Percentiles rank a stretch among this genome's conserved stretches.
Evolutionary conservation across 148 eudicot genomes (phyloP).

Genomic region (Rheum nobile): DNA sequence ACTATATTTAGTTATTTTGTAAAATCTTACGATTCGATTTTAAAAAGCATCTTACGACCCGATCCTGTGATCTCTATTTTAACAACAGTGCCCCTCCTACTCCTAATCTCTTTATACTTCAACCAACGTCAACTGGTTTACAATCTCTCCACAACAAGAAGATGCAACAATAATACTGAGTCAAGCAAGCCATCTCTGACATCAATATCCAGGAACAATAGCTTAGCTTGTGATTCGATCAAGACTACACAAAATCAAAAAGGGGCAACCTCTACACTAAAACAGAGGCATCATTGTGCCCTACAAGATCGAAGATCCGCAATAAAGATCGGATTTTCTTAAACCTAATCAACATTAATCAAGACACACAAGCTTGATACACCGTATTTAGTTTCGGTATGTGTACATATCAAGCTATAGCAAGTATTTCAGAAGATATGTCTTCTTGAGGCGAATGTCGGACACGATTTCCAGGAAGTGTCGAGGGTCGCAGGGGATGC

Average conservation of each 20-base stretch:
- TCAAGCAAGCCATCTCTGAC: not conserved
- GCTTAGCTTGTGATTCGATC: not conserved
- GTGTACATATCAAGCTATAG: not conserved
- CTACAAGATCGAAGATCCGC: not conserved
- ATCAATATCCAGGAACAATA: not conserved
- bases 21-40: too few species aligned
- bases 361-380: not conserved
- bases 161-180: not conserved
- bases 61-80: too few species aligned
- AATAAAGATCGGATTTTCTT: too few species aligned
- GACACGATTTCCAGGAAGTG: not conserved
- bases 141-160: too few species aligned
- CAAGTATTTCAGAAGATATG: not conserved
- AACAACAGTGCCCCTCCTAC: too few species aligned
- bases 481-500: constrained; percentile 1
- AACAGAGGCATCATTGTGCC: not conserved
- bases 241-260: not conserved
- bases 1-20: too few species aligned
- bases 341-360: not conserved
- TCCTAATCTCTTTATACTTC: too few species aligned
- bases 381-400: not conserved
- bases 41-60: too few species aligned
- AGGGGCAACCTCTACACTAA: not conserved
- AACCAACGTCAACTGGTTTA: too few species aligned
- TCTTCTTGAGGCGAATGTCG: not conserved